Conservation (phyloP, 2,329 filamentous ascomycete genomes). For the Fusarium kyushuense region DNA sequence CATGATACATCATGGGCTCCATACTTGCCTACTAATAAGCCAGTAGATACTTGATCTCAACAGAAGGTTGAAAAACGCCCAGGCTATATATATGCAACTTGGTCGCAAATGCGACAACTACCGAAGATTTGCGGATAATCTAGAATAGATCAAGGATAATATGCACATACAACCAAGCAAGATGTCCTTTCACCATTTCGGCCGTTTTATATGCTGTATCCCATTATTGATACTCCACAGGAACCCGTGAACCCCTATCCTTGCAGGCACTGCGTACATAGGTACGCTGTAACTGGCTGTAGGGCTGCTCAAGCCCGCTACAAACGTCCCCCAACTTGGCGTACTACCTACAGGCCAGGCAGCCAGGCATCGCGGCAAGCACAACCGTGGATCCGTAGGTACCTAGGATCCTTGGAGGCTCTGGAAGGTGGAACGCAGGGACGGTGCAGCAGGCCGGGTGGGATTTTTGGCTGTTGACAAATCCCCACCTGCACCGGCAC, state of each 20-base stretch:
- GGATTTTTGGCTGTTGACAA: slow-evolving; percentile 9
- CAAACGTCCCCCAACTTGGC: slow-evolving; percentile 1
- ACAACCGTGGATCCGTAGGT: slow-evolving; percentile 11
- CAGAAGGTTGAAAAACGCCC: neutral
- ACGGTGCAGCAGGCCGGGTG: slow-evolving; percentile 4
- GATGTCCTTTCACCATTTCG: neutral
- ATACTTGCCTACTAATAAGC: neutral
- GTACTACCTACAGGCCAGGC: slow-evolving; percentile 31
- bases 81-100: neutral
- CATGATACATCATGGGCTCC: neutral
- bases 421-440: slow-evolving; percentile 2
- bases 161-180: neutral
- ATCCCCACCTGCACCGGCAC: neutral
- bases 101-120: neutral
- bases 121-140: slow-evolving; percentile 4
- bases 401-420: slow-evolving; percentile 2
- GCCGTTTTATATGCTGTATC: neutral
- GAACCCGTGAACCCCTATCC: slow-evolving; percentile 16
- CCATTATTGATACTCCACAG: slow-evolving; percentile 22
- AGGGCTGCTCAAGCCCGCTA: slow-evolving; percentile 21
- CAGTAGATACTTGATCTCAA: neutral
- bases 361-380: slow-evolving; percentile 45
- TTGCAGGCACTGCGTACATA: slow-evolving; percentile 13
- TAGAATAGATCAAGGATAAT: neutral
- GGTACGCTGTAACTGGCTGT: slow-evolving; percentile 17